phyloP scores from a whole-genome alignment of 306 rosid species.

The Mucuna pruriens region DNA sequence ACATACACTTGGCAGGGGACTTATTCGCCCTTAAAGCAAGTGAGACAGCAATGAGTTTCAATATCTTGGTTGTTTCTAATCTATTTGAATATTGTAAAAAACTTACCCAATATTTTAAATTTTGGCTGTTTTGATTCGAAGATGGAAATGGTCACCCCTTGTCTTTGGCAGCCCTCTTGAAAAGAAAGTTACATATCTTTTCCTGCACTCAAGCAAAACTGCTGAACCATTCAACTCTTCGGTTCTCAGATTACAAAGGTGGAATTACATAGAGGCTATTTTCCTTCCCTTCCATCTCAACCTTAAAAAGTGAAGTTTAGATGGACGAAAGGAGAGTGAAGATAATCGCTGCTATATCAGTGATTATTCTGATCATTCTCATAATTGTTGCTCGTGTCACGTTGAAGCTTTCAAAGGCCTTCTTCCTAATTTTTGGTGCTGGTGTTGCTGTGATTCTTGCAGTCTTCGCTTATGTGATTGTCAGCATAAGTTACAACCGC shows the following conservation, averaged over 20 bases:
- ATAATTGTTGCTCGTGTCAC: constrained; percentile 51
- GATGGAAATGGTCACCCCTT: constrained; percentile 23
- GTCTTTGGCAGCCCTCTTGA: not conserved
- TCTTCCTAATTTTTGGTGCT: constrained; percentile 74
- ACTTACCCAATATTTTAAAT: constrained; percentile 10
- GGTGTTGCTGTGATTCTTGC: constrained; percentile 57
- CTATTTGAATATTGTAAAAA: not conserved
- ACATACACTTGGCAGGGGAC: not conserved
- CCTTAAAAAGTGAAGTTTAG: constrained; percentile 28
- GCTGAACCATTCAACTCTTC: not conserved
- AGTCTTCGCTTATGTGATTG: constrained; percentile 45
- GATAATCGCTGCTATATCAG: constrained; percentile 44
- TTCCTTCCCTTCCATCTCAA: not conserved
- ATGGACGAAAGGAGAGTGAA: constrained; percentile 74
- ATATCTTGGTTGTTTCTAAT: constrained; percentile 22
- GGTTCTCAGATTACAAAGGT: not conserved
- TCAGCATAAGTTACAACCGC: constrained; percentile 51
- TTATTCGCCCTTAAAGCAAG: not conserved
- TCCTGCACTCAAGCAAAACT: not conserved
- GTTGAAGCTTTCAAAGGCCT: constrained; percentile 52
- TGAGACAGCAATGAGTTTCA: not conserved
- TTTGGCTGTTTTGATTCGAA: not conserved
- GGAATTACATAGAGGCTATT: not conserved
- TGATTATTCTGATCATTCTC: constrained; percentile 46
- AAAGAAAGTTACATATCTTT: not conserved